A percentile compares a stretch with the other conserved stretches of the same genome.
phyloP scores from a whole-genome alignment of 78 protist genomes.

The Monosiga brevicollis region DNA sequence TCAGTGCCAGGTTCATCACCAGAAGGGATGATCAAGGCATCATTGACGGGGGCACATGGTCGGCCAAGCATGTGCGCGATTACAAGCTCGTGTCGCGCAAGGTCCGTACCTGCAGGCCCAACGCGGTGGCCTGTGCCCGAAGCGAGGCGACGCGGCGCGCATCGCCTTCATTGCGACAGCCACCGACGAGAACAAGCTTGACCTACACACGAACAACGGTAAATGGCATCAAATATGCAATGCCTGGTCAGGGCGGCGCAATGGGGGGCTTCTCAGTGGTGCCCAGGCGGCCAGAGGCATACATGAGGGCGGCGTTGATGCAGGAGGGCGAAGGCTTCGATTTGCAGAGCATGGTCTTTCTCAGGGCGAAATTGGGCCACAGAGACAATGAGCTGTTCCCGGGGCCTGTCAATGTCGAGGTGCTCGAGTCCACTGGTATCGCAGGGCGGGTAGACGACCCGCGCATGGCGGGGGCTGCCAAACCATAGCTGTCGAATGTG shows the following conservation, averaged over 20 bases:
- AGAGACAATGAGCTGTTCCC: conserved; percentile 27
- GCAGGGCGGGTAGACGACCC: conserved; percentile 79
- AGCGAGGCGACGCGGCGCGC: conserved; percentile 9
- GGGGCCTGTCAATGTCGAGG: background rate
- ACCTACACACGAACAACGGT: background rate
- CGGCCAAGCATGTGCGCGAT: too few relatives aligned
- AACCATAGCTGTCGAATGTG: conserved; percentile 52
- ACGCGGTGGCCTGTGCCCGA: too few relatives aligned
- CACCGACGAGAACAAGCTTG: conserved; percentile 31
- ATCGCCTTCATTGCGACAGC: conserved; percentile 50
- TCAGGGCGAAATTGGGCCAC: conserved; percentile 81
- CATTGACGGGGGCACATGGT: too few relatives aligned
- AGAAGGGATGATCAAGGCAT: too few relatives aligned
- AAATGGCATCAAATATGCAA: too few relatives aligned
- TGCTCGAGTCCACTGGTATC: conserved; percentile 5
- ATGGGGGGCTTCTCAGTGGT: background rate
- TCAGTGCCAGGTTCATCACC: too few relatives aligned
- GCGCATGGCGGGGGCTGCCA: background rate
- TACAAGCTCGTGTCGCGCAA: too few relatives aligned
- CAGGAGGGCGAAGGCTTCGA: conserved; percentile 23
- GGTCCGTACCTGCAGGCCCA: background rate
- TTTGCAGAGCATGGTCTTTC: conserved; percentile 65
- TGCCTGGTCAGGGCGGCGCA: too few relatives aligned
- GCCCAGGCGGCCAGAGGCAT: background rate
- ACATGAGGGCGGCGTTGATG: background rate